Conservation (phyloP, 2,329 filamentous ascomycete genomes). For the Stachybotrys chartarum region DNA sequence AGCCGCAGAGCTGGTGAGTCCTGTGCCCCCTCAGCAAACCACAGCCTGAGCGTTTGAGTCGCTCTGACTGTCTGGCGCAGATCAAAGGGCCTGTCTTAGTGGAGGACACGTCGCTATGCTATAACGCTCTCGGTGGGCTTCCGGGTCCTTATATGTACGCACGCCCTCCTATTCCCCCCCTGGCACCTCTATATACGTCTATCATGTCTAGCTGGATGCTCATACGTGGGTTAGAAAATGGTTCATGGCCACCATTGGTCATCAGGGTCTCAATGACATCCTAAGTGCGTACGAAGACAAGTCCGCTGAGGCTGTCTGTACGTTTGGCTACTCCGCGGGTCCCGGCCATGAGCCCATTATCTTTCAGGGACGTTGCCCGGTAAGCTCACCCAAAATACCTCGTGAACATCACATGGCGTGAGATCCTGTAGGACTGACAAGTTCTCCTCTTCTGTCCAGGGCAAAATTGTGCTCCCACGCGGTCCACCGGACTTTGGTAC, state of each 20-base stretch:
- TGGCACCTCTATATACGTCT: background rate
- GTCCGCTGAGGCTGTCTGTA: slow-evolving; percentile 87
- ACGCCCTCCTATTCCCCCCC: slow-evolving; percentile 5
- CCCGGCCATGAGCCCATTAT: slow-evolving; percentile 77
- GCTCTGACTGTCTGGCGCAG: slow-evolving; percentile 33
- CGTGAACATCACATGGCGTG: background rate
- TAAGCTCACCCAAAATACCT: slow-evolving; percentile 29
- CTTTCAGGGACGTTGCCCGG: slow-evolving; percentile 85
- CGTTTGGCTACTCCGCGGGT: slow-evolving; percentile 84
- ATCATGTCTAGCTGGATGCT: background rate
- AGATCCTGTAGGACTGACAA: background rate
- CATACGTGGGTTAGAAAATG: slow-evolving; percentile 66
- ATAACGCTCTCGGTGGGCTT: slow-evolving; percentile 81
- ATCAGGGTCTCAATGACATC: slow-evolving; percentile 81
- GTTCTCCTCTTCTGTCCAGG: slow-evolving; percentile 21
- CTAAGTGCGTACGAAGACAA: slow-evolving; percentile 86
- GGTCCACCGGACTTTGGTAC: slow-evolving; percentile 78
- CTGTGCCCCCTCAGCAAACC: background rate
- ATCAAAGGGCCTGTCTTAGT: slow-evolving; percentile 82
- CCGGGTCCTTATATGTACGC: slow-evolving; percentile 92
- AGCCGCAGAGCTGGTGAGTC: slow-evolving; percentile 67
- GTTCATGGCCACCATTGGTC: slow-evolving; percentile 80
- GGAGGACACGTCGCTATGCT: slow-evolving; percentile 93
- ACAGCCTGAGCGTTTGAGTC: background rate
- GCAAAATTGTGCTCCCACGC: slow-evolving; percentile 77